phyloP scores from a whole-genome alignment of 257 asterid genomes.

The Buddleja alternifolia region DNA sequence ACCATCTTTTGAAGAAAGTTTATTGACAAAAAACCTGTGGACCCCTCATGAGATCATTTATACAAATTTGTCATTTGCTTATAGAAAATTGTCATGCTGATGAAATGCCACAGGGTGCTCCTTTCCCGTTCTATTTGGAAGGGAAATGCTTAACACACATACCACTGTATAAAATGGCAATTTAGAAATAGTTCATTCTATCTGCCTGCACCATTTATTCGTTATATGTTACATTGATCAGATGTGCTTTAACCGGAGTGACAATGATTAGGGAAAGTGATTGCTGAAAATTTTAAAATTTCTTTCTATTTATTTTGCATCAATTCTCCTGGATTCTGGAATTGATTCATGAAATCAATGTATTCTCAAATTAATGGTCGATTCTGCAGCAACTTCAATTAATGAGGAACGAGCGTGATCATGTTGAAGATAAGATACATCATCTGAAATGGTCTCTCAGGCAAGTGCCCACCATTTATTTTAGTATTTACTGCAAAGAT shows the following conservation, averaged over 20 bases:
- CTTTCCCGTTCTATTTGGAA: neutral
- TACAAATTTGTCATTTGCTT: neutral
- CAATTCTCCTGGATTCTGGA: conserved; percentile 4
- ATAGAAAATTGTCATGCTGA: neutral
- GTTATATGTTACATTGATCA: neutral
- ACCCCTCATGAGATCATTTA: neutral
- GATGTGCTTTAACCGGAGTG: conserved; percentile 20
- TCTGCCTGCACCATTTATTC: neutral
- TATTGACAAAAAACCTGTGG: neutral
- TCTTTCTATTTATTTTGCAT: conserved; percentile 20
- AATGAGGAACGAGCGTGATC: conserved; percentile 80
- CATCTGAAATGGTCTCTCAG: conserved; percentile 84
- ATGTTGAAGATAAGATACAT: conserved; percentile 80
- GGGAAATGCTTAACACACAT: neutral
- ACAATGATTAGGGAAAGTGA: conserved; percentile 13
- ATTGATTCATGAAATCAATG: conserved; percentile 3
- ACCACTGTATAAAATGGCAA: neutral
- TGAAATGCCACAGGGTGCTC: conserved; percentile 7
- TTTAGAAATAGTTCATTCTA: neutral
- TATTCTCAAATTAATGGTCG: conserved; percentile 16
- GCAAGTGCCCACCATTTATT: conserved; percentile 40
- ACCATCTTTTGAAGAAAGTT: conserved; percentile 5
- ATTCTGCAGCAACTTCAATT: conserved; percentile 74
- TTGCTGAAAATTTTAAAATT: conserved; percentile 12
- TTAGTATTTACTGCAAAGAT: neutral